Base-by-base conservation (phyloP, 2,329 filamentous ascomycete genomes). In the Aureobasidium sp. region DNA sequence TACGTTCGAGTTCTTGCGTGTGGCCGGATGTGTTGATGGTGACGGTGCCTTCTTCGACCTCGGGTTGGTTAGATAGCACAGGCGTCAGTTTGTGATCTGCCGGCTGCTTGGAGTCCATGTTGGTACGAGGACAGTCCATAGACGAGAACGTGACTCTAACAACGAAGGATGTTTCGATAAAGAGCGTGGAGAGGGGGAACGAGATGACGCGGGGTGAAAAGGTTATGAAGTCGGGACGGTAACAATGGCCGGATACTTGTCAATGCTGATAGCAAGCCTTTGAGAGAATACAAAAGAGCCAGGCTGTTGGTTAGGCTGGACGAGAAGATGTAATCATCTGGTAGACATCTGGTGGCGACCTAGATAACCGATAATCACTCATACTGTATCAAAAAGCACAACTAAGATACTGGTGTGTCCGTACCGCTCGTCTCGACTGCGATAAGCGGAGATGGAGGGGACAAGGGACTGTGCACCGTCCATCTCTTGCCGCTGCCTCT, bases 21-120 rank as follows among this genome's bases (percentile, higher is more conserved):
- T 82, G 78, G 1, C 79, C 79, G 2, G 77, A 79, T 2, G 75
- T 75, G 65, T 81, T 81, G 62, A 81, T 46, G 4, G 25, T 31
- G 21, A 61, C n/a, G 5, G 58, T 51, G 29, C 58, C 58, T 60
- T 60, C 58, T 35, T 45, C 45, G 17, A 60, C 47, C 11, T 60
- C 57, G 3, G 38, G 37, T 35, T 47, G 42, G n/a, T 55, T 37
- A 25, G 55, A 58, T 38, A 23, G 42, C 21, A 8, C 47, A 19
- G 55, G 55, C 17, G 42, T 49, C 23, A 58, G 21, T 15, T 49
- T 49, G 31, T 35, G 17, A 2, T 58, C 43, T 17, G 33, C 6
- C 19, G 33, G 55, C 13, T 29, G 31, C 43, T 58, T 58, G 33
- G 55, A 40, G 17, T 58, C 55, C 43, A 47, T 57, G 8, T 57